A percentile compares a stretch with the other conserved stretches of the same genome.
These are phyloP conservation scores for Myxozyma nipponensis DNA, from an alignment of 805 yeast genomes.

Conservation along the genomic window DNA sequence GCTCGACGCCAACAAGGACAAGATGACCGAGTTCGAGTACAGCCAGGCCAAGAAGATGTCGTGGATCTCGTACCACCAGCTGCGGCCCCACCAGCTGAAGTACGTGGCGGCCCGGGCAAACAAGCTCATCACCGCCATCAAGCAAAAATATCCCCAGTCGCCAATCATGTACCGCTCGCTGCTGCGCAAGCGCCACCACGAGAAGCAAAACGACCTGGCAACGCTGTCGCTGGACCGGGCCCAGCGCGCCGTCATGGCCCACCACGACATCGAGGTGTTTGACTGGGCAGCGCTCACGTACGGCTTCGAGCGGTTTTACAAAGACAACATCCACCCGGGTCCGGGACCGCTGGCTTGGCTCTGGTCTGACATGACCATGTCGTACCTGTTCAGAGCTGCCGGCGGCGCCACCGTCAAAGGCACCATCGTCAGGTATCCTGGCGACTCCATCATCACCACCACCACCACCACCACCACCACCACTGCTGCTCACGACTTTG, in stretches of 20 bases:
- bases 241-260: constrained; percentile 4
- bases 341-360: constrained; percentile 8
- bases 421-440: background rate
- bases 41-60: background rate
- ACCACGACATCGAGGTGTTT: constrained; percentile 7
- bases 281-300: constrained; percentile 9
- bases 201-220: background rate
- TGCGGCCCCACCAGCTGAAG: constrained; percentile 3
- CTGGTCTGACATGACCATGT: constrained; percentile 16
- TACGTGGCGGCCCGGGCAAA: constrained; percentile 4
- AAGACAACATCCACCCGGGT: constrained; percentile 3
- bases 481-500: too few species aligned
- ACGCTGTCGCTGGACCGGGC: constrained; percentile 10
- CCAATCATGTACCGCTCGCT: constrained; percentile 20
- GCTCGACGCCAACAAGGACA: background rate
- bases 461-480: too few species aligned
- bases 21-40: background rate
- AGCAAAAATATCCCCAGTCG: constrained; percentile 8
- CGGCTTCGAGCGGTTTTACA: constrained; percentile 5
- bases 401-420: constrained; percentile 8
- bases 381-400: constrained; percentile 19
- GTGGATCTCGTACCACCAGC: constrained; percentile 1
- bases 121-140: constrained; percentile 9
- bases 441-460: too few species aligned
- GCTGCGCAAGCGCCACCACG: background rate